Evolutionary conservation across 495 filamentous ascomycete species (phyloP), one percentile per base, ranked within the genome.

Genomic region (Neurospora sp.): DNA sequence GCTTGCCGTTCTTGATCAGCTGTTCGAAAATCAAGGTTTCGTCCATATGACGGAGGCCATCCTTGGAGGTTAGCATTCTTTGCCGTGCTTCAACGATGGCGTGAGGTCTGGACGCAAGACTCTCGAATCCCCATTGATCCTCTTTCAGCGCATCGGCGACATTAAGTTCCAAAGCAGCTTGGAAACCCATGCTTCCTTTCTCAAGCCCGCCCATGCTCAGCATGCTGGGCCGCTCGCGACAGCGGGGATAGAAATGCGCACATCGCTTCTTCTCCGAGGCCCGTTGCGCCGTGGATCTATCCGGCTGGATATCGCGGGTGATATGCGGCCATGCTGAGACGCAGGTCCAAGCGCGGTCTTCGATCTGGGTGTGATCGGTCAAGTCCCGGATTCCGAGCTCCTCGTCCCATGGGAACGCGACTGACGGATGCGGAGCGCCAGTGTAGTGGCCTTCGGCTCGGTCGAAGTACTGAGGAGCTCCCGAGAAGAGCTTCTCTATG

Each of bases 401-500:
- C 70, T 89, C 87, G 81, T 93, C 89, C 87, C 90, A 92, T 0
- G 91, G 92, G 73, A 90, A 93, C 16, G 90, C 87, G 14, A 91
- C 90, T 49, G 87, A 87, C 41, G 91, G 91, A 76, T 90, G 88
- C 72, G 86, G 86, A 39, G 86, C 85, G 18, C 87, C 85, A 80
- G 79, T 85, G 71, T 82, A 85, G 75, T 86, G 84, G 35, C 85
- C 85, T 76, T 83, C 87, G 80, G 84, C 89, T 77, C 82, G 85
- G 81, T 81, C 89, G 76, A 91, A 86, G 79, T 92, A 94, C 77
- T 92, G 91, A 44, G 92, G 91, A 16, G 91, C 91, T n/a, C 91
- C 91, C 39, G 91, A 93, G 78, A 94, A 91, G 42, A 94, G 84
- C 70, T 88, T 87, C 78, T 91, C 90, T 73, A 93, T 79, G 70